These are phyloP conservation scores for Dictyostelium purpureum DNA, from an alignment of 78 protist genomes.

Conservation along the genomic window DNA sequence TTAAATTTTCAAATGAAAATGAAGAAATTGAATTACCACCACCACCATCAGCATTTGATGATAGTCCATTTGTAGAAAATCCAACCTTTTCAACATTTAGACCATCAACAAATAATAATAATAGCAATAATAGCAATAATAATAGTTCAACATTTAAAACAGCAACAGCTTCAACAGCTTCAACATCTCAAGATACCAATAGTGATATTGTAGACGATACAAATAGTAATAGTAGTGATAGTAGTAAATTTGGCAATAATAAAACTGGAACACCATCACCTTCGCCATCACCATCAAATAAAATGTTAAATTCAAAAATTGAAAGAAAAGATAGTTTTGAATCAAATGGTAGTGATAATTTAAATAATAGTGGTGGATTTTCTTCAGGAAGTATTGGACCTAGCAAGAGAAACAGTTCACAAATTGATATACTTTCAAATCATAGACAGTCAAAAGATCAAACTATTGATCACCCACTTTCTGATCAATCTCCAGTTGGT, in stretches of 20 bases:
- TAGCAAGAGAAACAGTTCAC: neutral
- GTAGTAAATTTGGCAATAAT: neutral
- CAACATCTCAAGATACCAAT: too few species aligned
- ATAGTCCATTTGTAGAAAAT: constrained; percentile 42
- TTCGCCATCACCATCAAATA: constrained; percentile 32
- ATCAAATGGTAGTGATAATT: neutral
- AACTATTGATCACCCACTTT: neutral
- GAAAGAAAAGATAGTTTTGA: neutral
- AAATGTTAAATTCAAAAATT: constrained; percentile 37
- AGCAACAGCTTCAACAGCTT: too few species aligned
- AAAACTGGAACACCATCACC: constrained; percentile 26
- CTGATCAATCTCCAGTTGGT: neutral
- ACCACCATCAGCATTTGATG: neutral
- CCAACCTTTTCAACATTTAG: constrained; percentile 48
- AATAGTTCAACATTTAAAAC: neutral
- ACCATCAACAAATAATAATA: neutral
- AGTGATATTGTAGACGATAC: neutral
- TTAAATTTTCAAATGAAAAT: neutral
- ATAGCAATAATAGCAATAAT: neutral
- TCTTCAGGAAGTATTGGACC: neutral
- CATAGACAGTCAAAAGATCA: neutral
- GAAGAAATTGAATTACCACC: constrained; percentile 10
- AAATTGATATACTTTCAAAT: neutral
- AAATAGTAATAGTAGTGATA: constrained; percentile 10
- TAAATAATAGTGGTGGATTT: neutral